phyloP scores from a whole-genome alignment of 2,329 filamentous ascomycete genomes.

The Pseudofabraea citricarpa region DNA sequence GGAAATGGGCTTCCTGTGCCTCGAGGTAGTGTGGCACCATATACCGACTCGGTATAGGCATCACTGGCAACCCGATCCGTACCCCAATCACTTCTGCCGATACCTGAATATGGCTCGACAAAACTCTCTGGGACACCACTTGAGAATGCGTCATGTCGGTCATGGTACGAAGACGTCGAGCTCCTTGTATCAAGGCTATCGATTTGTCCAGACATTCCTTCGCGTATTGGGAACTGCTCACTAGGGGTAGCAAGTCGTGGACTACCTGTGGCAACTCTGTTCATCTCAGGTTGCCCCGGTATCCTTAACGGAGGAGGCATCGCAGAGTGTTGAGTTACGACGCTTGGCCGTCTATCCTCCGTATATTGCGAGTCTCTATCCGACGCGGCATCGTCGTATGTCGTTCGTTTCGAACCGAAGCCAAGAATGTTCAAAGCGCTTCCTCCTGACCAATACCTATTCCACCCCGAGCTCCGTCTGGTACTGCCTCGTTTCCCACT shows the following conservation, averaged over 20 bases:
- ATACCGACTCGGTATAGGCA: slow-evolving; percentile 43
- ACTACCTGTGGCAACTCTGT: slow-evolving; percentile 63
- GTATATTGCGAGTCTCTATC: slow-evolving; percentile 43
- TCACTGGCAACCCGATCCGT: slow-evolving; percentile 46
- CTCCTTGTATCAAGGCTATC: slow-evolving; percentile 48
- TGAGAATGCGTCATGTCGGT: slow-evolving; percentile 46
- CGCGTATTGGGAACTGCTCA: slow-evolving; percentile 43
- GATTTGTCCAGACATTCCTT: slow-evolving; percentile 57
- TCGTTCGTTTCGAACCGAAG: slow-evolving; percentile 41
- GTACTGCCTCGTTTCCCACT: slow-evolving; percentile 25
- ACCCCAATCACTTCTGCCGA: slow-evolving; percentile 40
- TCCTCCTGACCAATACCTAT: slow-evolving; percentile 71
- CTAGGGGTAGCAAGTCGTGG: slow-evolving; percentile 57
- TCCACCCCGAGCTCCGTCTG: slow-evolving; percentile 69
- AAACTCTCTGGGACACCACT: slow-evolving; percentile 61
- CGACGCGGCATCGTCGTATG: slow-evolving; percentile 48
- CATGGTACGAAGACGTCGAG: slow-evolving; percentile 23
- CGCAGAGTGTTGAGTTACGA: slow-evolving; percentile 61
- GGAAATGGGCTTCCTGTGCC: slow-evolving; percentile 20
- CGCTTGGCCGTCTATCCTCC: slow-evolving; percentile 30
- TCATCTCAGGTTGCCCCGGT: slow-evolving; percentile 50
- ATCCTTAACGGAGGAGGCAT: slow-evolving; percentile 66
- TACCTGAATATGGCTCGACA: slow-evolving; percentile 25
- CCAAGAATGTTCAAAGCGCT: slow-evolving; percentile 63
- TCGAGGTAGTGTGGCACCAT: slow-evolving; percentile 36